Base-by-base conservation (phyloP, 2,329 filamentous ascomycete species). In the Diaporthe ampelina region DNA sequence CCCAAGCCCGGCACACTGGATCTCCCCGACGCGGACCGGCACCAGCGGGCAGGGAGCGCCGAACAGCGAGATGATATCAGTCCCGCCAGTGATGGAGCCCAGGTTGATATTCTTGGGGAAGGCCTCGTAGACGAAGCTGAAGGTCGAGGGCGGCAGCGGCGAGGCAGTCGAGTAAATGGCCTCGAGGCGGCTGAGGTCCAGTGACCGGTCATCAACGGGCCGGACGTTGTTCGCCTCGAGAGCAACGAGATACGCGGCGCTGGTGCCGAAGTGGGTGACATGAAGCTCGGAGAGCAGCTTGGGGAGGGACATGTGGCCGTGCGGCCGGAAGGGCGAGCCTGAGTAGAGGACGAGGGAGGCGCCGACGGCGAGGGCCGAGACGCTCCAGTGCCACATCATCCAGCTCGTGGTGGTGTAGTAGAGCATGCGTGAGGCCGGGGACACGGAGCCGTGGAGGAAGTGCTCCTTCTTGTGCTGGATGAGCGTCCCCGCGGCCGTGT, bases 341-440 rank as follows among this genome's bases (percentile, higher is more conserved):
- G 97, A 94, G 83, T 98, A 99, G 5, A 98, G 88, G 26, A 98
- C 89, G 17, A 98, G 86, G 0, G 94, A 96, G 15, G 94, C 90
- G 70, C 96, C 96, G 40, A 91, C 92, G 13, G 95, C 94, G 5
- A 98, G 91, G 8, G 93, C 94, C 0, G 94, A 96, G 26, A 98
- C 90, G 54, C 95, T 92, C 95, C 96, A 98, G 82, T 98, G 96
- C 95, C 95, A 98, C 96, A 98, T 98, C 95, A 99, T 98, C 97
- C 95, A 98, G 0, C 95, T 97, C 15, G 93, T 95, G 4, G 95
- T 98, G 1, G 95, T 98, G 85, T 95, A 98, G 85, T 98, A 98
- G 83, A 98, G 94, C 80, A 98, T 88, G 26, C 93, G 90, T 56
- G 95, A 94, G 2, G 87, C 86, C 0, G 92, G 89, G 11, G 89